These are phyloP conservation scores for Piloderma croceum DNA, from an alignment of 768 basidiomycete species.

Conservation along the genomic window DNA sequence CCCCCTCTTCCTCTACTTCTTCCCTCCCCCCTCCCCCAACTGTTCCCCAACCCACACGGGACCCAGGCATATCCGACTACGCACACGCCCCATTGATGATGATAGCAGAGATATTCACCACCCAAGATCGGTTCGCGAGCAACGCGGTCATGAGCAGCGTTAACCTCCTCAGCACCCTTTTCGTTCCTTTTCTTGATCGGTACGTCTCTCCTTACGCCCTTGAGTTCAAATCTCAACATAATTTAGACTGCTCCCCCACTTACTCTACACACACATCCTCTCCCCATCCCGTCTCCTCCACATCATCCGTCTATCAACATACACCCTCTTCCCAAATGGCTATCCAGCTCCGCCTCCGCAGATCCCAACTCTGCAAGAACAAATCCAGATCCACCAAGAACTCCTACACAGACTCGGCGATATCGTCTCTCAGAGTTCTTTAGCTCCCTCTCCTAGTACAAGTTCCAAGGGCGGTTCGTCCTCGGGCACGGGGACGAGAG, in stretches of 20 bases:
- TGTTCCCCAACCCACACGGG: conserved; percentile 5
- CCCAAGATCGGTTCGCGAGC: conserved; percentile 44
- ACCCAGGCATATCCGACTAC: conserved; percentile 28
- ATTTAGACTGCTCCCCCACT: conserved; percentile 60
- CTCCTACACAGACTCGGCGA: conserved; percentile 10
- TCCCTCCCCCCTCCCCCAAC: conserved; percentile 13
- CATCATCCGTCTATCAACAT: conserved; percentile 52
- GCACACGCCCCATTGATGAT: conserved; percentile 39
- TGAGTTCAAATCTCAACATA: too few relatives aligned
- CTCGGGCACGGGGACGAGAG: too few relatives aligned
- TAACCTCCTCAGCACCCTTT: conserved; percentile 40
- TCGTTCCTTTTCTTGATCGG: conserved; percentile 57
- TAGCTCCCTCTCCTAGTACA: conserved; percentile 1
- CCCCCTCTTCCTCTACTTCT: conserved; percentile 21
- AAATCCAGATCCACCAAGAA: conserved; percentile 47
- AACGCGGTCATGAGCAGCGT: conserved; percentile 40
- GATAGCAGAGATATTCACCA: conserved; percentile 44
- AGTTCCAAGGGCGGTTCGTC: neutral
- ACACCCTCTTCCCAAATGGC: conserved; percentile 82
- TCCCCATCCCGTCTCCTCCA: conserved; percentile 49
- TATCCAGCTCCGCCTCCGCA: conserved; percentile 70
- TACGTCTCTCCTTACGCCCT: conserved; percentile 24
- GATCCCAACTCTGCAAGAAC: conserved; percentile 77
- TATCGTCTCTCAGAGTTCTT: conserved; percentile 15
- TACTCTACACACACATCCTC: conserved; percentile 52